Base-by-base conservation (phyloP, 2,329 filamentous ascomycete genomes). In the Acephala macrosclerotiorum region DNA sequence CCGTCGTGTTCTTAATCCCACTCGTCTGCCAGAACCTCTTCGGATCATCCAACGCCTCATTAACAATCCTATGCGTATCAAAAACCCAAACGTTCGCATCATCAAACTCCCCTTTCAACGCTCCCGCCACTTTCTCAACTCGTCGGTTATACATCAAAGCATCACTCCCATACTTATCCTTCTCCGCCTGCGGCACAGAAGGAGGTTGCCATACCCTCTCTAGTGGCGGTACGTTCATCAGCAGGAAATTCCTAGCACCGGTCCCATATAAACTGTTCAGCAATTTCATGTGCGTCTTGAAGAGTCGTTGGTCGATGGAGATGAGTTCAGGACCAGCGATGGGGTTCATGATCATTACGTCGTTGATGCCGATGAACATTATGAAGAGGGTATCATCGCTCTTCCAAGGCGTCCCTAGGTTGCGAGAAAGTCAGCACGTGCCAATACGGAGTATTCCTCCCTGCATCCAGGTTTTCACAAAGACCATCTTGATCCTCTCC, bases 221-320 rank as follows among this genome's bases (percentile, higher is more conserved):
- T 2, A 89, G 75, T 1, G 84, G 85, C 1, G 88, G 88, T 0
- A 89, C 86, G 60, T 82, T 87, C 36, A 90, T 67, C 60, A 90
- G 81, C 1, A 84, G 79, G 66, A 90, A 89, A 62, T 88, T 87
- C 4, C 87, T 78, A 1, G 82, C 82, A 0, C 87, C 87, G 2
- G 80, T 77, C 2, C 77, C 73, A 67, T 87, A 87, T 7, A 91
- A 76, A 26, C 79, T 64, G 61, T 80, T 75, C 0, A 83, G 72
- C 1, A 83, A 73, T 5, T 69, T 71, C 11, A 36, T 11, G 25
- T 56, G 33, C 26, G n/a, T 56, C 3, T n/a, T 42, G 12, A 16
- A 14, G 38, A 53, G 51, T 25, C 25, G 22, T 56, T 36, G 16
- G 18, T 56, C 33, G 51, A 56, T 33, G 8, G 11, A 8, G 9